phyloP scores from a whole-genome alignment of 345 rosid species.

The Eucalyptus grandis region DNA sequence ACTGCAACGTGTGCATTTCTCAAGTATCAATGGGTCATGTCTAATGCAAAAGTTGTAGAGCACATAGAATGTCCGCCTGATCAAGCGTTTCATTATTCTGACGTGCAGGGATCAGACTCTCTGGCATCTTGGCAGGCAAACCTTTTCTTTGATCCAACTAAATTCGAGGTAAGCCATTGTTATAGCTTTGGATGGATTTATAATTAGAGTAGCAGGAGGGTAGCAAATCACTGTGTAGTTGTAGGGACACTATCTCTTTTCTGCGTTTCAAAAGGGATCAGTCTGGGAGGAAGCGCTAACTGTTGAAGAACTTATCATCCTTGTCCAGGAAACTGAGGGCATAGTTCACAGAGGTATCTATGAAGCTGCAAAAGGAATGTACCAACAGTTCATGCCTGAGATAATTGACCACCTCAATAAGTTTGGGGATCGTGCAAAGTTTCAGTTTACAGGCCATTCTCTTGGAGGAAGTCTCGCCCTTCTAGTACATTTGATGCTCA shows the following conservation, averaged over 20 bases:
- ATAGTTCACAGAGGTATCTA: slow-evolving; percentile 93
- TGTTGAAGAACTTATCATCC: neutral
- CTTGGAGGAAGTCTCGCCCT: slow-evolving; percentile 92
- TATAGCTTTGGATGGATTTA: neutral
- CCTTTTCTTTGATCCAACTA: slow-evolving; percentile 79
- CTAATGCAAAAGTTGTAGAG: neutral
- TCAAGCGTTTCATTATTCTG: neutral
- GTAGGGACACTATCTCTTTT: neutral
- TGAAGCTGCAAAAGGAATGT: slow-evolving; percentile 91
- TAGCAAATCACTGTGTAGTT: neutral
- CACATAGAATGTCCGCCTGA: neutral
- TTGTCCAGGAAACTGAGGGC: slow-evolving; percentile 54
- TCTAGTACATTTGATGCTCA: slow-evolving; percentile 63
- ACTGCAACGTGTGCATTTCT: neutral
- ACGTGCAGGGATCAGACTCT: slow-evolving; percentile 80
- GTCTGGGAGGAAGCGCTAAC: neutral
- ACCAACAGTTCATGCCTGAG: slow-evolving; percentile 66
- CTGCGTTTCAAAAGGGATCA: neutral
- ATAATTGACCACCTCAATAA: slow-evolving; percentile 48
- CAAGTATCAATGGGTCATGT: neutral
- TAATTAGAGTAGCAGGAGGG: neutral
- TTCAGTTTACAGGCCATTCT: slow-evolving; percentile 86
- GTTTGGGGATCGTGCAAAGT: slow-evolving; percentile 60
- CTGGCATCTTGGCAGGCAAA: slow-evolving; percentile 89
- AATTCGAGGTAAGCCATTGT: slow-evolving; percentile 51